phyloP scores from a whole-genome alignment of 805 yeast species.

The Ogataea angusta region DNA sequence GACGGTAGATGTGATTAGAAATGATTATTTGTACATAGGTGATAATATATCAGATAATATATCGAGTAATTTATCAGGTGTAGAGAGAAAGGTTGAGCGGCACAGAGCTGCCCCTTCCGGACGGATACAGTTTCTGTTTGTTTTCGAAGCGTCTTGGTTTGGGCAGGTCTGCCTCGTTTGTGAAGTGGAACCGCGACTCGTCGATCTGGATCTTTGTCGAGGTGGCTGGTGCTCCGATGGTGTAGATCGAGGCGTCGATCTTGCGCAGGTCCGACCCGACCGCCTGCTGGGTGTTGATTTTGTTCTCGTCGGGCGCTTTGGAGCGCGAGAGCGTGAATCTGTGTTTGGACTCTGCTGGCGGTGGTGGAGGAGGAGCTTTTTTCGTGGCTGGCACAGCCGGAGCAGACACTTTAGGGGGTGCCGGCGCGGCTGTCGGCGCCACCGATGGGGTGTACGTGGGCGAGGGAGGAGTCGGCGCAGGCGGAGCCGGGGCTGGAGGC shows the following conservation, averaged over 20 bases:
- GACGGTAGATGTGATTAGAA: conserved; percentile 47
- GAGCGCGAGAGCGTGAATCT: conserved; percentile 13
- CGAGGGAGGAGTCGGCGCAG: conserved; percentile 16
- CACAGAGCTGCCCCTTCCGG: conserved; percentile 92
- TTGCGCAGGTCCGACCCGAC: conserved; percentile 53
- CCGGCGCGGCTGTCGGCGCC: conserved; percentile 13
- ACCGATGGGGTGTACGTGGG: conserved; percentile 4
- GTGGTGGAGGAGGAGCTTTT: conserved; percentile 32
- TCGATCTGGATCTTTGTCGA: conserved; percentile 49
- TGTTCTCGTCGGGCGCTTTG: conserved; percentile 31
- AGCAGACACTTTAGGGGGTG: conserved; percentile 19
- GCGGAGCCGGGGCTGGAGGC: conserved; percentile 4
- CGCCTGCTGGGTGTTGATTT: conserved; percentile 40
- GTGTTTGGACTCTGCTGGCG: conserved; percentile 21
- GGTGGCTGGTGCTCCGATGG: conserved; percentile 42
- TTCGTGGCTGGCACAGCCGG: conserved; percentile 12
- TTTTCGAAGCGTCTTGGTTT: conserved; percentile 80
- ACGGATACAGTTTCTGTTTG: conserved; percentile 78
- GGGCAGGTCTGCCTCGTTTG: conserved; percentile 68
- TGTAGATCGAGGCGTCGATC: conserved; percentile 63
- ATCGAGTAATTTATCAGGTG: conserved; percentile 11
- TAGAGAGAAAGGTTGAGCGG: conserved; percentile 61
- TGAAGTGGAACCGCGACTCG: conserved; percentile 70
- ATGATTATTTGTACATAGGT: not conserved
- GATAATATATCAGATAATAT: too few species aligned